Base-by-base conservation (phyloP, 2,329 filamentous ascomycete species). In the Hypoxylon sp. region DNA sequence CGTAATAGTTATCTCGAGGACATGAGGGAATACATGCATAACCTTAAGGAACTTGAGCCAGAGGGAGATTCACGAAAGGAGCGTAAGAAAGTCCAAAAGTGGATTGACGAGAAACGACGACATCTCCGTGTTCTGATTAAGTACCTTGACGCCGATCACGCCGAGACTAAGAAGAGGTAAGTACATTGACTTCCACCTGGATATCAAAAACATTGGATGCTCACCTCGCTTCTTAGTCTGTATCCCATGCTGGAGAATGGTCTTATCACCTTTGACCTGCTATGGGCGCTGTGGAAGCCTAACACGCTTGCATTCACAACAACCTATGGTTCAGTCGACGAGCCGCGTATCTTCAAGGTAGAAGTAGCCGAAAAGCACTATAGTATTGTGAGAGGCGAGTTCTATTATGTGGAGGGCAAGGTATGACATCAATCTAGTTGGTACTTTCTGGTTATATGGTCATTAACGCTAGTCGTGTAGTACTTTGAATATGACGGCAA, bases 401-500 rank as follows among this genome's bases (percentile, higher is more conserved):
- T 82, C 72, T 95, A 92, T 71, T 82, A 78, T 59, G 78, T 96
- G 9, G 88, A 93, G 60, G 90, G 87, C 15, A 80, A 78, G 66
- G 72, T 73, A 57, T 15, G 61, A 47, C n/a, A 3, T 27, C 9
- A 19, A 30, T 36, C n/a, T 43, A 19, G 17, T 51, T 47, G 17
- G 1, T 40, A 31, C 11, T 13, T 21, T 19, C n/a, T 13, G 17
- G n/a, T n/a, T 27, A 2, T 12, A 11, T 35, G 26, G 9, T 23
- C 13, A 16, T 11, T 62, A 21, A 60, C 40, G 16, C 5, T 7
- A 7, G 8, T 7, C 7, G n/a, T 8, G 5, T 73, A 79, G 68
- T 96, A 94, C 61, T 80, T 96, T 17, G 91, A 96, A 64, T 96
- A 91, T 55, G 90, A 96, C 62, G 92, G 91, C 49, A 95, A 95